These are phyloP conservation scores for Colletotrichum paranaense DNA, from an alignment of 2,329 filamentous ascomycete species.

Conservation along the genomic window DNA sequence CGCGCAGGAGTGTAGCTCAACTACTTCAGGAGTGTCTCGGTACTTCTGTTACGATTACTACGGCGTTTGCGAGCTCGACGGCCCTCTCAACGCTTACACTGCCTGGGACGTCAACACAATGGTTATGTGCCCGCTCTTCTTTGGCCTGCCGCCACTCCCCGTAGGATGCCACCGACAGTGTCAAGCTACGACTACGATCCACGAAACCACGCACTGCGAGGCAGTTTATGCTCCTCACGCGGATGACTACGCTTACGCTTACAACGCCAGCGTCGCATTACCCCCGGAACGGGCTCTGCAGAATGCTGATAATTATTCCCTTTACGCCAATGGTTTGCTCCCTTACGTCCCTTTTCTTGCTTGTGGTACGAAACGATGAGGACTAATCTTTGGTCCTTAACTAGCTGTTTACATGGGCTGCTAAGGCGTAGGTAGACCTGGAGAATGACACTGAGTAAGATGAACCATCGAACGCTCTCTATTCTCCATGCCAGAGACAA, in stretches of 20 bases:
- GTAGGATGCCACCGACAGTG: slow-evolving; percentile 37
- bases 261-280: slow-evolving; percentile 37
- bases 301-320: slow-evolving; percentile 39
- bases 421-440: background rate
- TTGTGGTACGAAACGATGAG: background rate
- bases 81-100: slow-evolving; percentile 39
- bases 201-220: slow-evolving; percentile 40
- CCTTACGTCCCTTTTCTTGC: too few species aligned
- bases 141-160: slow-evolving; percentile 36
- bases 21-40: slow-evolving; percentile 30
- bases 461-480: background rate
- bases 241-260: slow-evolving; percentile 37
- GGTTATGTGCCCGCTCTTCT: slow-evolving; percentile 40
- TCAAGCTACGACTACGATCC: slow-evolving; percentile 39
- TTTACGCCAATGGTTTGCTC: slow-evolving; percentile 29
- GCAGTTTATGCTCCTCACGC: slow-evolving; percentile 37
- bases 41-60: slow-evolving; percentile 39
- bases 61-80: slow-evolving; percentile 34
- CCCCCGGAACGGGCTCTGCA: slow-evolving; percentile 29
- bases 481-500: background rate
- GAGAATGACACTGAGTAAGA: background rate
- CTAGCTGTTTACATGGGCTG: background rate
- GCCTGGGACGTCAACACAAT: slow-evolving; percentile 13
- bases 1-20: slow-evolving; percentile 38
- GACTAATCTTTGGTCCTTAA: background rate